Evolutionary conservation across 176 grass and related monocot species (phyloP).

Genomic region (Eleusine coracana): DNA sequence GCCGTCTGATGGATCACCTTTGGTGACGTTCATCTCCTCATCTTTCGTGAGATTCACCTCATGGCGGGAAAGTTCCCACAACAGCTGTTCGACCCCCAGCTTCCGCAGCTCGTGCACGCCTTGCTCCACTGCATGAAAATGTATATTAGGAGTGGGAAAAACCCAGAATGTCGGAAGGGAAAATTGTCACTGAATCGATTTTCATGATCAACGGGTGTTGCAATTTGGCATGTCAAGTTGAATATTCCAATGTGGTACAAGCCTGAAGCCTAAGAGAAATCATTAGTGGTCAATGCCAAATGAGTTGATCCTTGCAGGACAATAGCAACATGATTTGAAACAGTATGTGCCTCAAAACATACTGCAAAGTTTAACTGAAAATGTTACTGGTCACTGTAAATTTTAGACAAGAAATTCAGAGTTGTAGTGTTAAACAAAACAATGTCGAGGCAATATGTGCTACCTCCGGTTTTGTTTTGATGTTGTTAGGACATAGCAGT

Average conservation of each 20-base stretch:
- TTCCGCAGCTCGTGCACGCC: slow-evolving; percentile 80
- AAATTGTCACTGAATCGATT: background rate
- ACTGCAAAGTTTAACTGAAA: background rate
- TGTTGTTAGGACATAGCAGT: too few relatives aligned
- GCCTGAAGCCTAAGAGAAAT: background rate
- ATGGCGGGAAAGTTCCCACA: slow-evolving; percentile 76
- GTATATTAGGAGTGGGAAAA: slow-evolving; percentile 2
- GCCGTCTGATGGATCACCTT: slow-evolving; percentile 19
- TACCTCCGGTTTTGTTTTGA: too few relatives aligned
- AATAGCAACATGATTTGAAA: background rate
- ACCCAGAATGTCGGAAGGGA: background rate
- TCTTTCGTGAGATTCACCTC: slow-evolving; percentile 37
- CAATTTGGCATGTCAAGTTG: background rate
- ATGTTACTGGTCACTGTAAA: background rate
- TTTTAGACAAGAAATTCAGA: background rate
- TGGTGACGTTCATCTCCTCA: slow-evolving; percentile 37
- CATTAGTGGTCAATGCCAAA: background rate
- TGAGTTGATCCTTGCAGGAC: background rate
- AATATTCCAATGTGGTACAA: background rate
- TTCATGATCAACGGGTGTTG: background rate
- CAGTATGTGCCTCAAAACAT: background rate
- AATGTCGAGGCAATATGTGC: background rate
- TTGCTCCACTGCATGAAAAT: slow-evolving; percentile 56
- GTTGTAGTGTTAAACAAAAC: background rate
- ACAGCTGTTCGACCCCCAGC: slow-evolving; percentile 70